Conservation (phyloP, 176 grass and related monocot species). For the Oryza glumipatula region DNA sequence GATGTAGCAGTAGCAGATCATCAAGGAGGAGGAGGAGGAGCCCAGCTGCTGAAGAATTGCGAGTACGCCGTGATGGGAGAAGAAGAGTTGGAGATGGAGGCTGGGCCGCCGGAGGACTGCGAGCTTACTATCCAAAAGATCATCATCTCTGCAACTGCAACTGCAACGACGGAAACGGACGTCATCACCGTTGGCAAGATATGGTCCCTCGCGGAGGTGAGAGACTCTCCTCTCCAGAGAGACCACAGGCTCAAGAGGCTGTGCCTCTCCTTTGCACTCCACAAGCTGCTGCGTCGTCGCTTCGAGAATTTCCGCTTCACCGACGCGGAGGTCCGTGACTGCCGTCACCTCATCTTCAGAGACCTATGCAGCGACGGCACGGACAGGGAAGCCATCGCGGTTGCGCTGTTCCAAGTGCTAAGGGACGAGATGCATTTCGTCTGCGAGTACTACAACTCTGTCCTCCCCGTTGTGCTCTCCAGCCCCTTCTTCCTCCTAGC, state of each 20-base stretch:
- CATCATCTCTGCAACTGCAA: too few relatives aligned
- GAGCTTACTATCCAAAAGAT: too few relatives aligned
- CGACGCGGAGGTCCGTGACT: neutral
- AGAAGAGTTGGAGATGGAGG: neutral
- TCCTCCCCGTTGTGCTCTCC: conserved; percentile 4
- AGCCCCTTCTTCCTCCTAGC: conserved; percentile 9
- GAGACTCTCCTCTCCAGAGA: neutral
- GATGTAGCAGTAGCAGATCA: too few relatives aligned
- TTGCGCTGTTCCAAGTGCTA: neutral
- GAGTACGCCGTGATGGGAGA: conserved; percentile 30
- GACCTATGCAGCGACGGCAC: neutral
- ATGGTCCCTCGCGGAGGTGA: neutral
- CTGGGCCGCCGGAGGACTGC: too few relatives aligned
- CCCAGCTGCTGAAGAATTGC: neutral
- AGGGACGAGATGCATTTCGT: conserved; percentile 24
- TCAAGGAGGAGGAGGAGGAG: too few relatives aligned
- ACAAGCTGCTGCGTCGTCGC: conserved; percentile 29
- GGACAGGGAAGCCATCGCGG: neutral
- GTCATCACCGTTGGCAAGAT: conserved; percentile 22
- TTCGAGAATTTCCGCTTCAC: conserved; percentile 12
- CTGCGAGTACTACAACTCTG: conserved; percentile 31
- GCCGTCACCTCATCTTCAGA: neutral
- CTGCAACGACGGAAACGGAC: too few relatives aligned
- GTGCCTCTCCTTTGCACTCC: conserved; percentile 44
- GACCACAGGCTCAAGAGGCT: conserved; percentile 26